phyloP scores from a whole-genome alignment of 345 rosid species.

The Pistacia atlantica region DNA sequence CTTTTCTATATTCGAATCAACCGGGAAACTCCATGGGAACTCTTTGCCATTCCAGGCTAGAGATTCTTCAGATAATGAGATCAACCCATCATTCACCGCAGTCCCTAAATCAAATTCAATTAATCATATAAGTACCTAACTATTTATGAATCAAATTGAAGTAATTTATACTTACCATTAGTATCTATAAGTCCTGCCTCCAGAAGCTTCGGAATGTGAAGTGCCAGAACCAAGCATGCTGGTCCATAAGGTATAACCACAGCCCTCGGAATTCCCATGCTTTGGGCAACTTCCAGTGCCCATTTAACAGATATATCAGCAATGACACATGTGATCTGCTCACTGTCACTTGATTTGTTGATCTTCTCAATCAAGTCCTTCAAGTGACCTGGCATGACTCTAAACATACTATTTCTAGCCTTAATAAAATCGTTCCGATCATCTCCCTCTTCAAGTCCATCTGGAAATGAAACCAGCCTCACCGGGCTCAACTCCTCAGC shows the following conservation, averaged over 20 bases:
- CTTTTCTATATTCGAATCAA: neutral
- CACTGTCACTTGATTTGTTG: conserved; percentile 10
- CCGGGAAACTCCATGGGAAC: conserved; percentile 23
- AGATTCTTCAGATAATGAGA: conserved; percentile 19
- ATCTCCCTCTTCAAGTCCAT: conserved; percentile 12
- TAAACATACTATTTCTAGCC: conserved; percentile 5
- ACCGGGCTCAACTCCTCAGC: neutral
- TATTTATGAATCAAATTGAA: too few relatives aligned
- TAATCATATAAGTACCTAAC: neutral
- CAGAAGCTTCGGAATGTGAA: conserved; percentile 20
- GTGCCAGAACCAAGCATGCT: conserved; percentile 15
- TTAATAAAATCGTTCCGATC: conserved; percentile 15
- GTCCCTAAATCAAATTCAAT: conserved; percentile 18
- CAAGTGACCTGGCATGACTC: conserved; percentile 22
- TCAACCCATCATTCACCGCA: conserved; percentile 2
- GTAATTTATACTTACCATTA: conserved; percentile 22
- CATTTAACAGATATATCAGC: conserved; percentile 30
- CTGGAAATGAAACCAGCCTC: conserved; percentile 30
- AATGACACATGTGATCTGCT: conserved; percentile 31
- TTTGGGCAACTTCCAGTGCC: conserved; percentile 33
- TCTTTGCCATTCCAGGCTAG: conserved; percentile 25
- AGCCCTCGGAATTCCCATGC: conserved; percentile 22
- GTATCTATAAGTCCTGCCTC: conserved; percentile 21
- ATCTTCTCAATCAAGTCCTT: conserved; percentile 31
- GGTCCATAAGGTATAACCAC: conserved; percentile 20